Evolutionary conservation across 306 rosid genomes (phyloP), one percentile per base, ranked within the genome.

Genomic region (Quercus parvula): DNA sequence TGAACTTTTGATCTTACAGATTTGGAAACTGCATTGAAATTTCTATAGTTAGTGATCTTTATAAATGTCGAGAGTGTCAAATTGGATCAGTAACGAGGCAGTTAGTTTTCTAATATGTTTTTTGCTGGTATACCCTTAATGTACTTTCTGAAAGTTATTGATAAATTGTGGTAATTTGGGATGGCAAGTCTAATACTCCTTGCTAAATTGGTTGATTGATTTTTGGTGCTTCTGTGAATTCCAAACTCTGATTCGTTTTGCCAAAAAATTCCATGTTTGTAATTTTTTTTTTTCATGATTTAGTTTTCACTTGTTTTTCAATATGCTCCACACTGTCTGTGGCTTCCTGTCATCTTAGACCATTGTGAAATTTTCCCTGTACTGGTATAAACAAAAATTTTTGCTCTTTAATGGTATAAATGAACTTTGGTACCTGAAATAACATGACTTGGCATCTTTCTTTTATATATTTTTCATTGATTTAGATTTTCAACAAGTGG

Each of bases 1-100:
- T 67, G 78, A 67, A 46, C 19, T 56, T 70, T 3, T 78, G 58
- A 22, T 73, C 82, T 69, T 75, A 20, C 3, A 28, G 19, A 63
- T 63, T 61, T 28, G 46, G 41, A 28, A 17, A 28, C 4, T 28
- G 27, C 33, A 5, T 19, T 63, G 8, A 35, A 28, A 63, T 63
- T 15, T 2, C 14, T 61, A 7, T 41, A 8, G 67, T 61, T 20
- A 1, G 25, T 27, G n/a, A 13, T 28, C 70, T 5, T 33, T 24
- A 27, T 12, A 62, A 62, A 62, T 9, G 15, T 25, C 3, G 1
- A 41, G 2, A 24, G 28, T 27, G 66, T 62, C 38, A 62, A 27
- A 62, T 62, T 27, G 38, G 17, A 62, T 62, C 66, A 62, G 25
- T 62, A 24, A 14, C 0, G 10, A 24, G 35, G 68, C 38, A 62